Conservation (phyloP, 805 yeast species). For the Kodamaea kakaduensis region DNA sequence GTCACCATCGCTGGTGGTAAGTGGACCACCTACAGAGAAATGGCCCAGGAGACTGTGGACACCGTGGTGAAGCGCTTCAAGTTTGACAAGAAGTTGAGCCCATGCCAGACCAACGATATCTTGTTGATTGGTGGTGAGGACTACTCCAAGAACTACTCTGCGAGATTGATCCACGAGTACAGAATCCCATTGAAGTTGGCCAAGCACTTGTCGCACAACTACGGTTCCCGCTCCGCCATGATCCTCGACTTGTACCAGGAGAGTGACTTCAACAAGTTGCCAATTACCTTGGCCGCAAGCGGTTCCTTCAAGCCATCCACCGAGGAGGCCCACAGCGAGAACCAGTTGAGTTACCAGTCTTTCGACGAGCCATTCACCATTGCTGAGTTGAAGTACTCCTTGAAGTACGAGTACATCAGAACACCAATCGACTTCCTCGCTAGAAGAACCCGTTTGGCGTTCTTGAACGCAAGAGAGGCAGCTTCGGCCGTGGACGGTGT, state of each 20-base stretch:
- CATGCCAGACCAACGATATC: constrained; percentile 51
- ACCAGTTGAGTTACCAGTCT: constrained; percentile 41
- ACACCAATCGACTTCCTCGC: constrained; percentile 88
- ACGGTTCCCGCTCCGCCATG: constrained; percentile 85
- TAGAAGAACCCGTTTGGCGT: constrained; percentile 90
- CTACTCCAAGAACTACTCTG: constrained; percentile 68
- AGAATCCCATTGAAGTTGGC: constrained; percentile 70
- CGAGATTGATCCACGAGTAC: constrained; percentile 78
- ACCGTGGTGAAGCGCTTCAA: constrained; percentile 52
- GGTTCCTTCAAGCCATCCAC: constrained; percentile 30
- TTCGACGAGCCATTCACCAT: constrained; percentile 83
- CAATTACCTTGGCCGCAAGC: constrained; percentile 54
- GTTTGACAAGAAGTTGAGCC: constrained; percentile 31
- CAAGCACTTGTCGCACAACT: constrained; percentile 76
- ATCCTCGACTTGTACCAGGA: constrained; percentile 55
- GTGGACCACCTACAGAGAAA: constrained; percentile 97
- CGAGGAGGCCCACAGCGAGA: constrained; percentile 22
- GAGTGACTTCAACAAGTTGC: constrained; percentile 54
- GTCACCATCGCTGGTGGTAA: constrained; percentile 94
- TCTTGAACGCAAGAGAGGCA: constrained; percentile 84
- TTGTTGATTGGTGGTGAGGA: constrained; percentile 77
- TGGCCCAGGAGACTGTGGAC: constrained; percentile 93
- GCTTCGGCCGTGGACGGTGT: constrained; percentile 76
- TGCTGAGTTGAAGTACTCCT: constrained; percentile 82
- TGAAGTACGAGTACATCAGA: constrained; percentile 79